phyloP scores from a whole-genome alignment of 2,329 filamentous ascomycete genomes.

The Talaromyces sp. region DNA sequence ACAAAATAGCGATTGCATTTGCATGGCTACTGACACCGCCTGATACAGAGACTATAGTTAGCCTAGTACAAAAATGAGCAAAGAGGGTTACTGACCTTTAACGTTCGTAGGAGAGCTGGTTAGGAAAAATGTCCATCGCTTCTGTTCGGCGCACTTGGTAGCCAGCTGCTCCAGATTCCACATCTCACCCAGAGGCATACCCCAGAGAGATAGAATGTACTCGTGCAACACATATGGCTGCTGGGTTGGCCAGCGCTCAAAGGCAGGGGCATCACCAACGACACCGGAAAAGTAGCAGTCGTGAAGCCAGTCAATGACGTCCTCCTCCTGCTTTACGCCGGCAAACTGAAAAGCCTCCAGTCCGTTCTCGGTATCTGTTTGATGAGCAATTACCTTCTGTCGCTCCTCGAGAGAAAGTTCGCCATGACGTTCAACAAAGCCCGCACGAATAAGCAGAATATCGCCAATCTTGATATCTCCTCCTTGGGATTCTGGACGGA shows the following conservation, averaged over 20 bases:
- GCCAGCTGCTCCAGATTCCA: conserved; percentile 39
- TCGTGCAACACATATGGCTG: conserved; percentile 34
- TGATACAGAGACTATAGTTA: not conserved
- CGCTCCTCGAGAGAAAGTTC: conserved; percentile 35
- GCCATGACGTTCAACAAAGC: conserved; percentile 57
- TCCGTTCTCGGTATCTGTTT: not conserved
- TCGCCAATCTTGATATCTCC: conserved; percentile 58
- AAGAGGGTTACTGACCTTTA: conserved; percentile 26
- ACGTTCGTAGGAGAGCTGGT: conserved; percentile 40
- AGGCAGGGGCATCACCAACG: conserved; percentile 58
- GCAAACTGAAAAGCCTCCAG: conserved; percentile 43
- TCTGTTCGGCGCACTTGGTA: conserved; percentile 29
- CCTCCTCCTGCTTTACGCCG: conserved; percentile 51
- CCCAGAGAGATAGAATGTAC: conserved; percentile 40
- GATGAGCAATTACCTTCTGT: conserved; percentile 16
- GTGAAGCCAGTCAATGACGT: conserved; percentile 62
- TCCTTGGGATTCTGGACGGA: conserved; percentile 51
- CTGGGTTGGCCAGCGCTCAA: conserved; percentile 59
- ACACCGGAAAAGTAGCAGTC: conserved; percentile 65
- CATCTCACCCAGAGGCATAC: conserved; percentile 44
- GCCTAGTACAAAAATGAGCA: not conserved
- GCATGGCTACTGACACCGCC: conserved; percentile 5
- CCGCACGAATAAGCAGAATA: conserved; percentile 62
- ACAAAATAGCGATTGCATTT: conserved; percentile 3
- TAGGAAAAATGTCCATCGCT: conserved; percentile 39